Base-by-base conservation (phyloP, 768 basidiomycete genomes). In the Russula brevipes region DNA sequence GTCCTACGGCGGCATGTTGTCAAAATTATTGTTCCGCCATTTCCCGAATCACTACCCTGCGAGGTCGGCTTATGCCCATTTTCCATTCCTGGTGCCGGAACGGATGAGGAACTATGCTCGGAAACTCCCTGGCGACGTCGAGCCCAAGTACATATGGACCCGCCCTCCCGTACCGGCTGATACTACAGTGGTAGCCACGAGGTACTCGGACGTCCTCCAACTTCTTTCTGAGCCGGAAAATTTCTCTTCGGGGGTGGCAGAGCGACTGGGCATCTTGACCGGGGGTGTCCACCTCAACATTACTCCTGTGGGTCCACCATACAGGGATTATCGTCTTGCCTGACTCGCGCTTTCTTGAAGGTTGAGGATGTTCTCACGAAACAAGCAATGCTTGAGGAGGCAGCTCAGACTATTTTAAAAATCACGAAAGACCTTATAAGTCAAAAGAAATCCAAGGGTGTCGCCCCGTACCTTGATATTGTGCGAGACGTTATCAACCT, bases 1-100 rank as follows among this genome's bases (percentile, higher is more conserved):
- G 33, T 88, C 89, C 0, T 86, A 80, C 63, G 91, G 90, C 17
- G 90, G 89, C 17, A 80, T 89, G 74, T 79, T 93, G 63, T 83
- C 82, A 16, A 87, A 84, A 69, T 76, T 94, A 33, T 80, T 94
- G 57, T 87, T 88, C 79, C 80, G 82, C 53, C 84, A 83, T 19
- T 76, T 94, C 36, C 90, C 90, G 0, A 75, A 84, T 24, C 78
- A 87, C 65, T 94, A 88, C 72, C 82, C 84, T 11, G 74, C 78
- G 30, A 79, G 81, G 16, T 87, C 85, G 11, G 79, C 80, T 3
- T 89, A 90, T 69, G 89, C 84, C 1, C 85, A 88, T 70, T 94
- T 94, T 81, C 91, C 92, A 10, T 88, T 94, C 80, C 70, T 88
- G 69, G 82, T 81, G 4, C 90, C 91, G 38, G 70, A 70, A 17